phyloP scores from a whole-genome alignment of 176 grass and related monocot species.

The Ensete ventricosum region DNA sequence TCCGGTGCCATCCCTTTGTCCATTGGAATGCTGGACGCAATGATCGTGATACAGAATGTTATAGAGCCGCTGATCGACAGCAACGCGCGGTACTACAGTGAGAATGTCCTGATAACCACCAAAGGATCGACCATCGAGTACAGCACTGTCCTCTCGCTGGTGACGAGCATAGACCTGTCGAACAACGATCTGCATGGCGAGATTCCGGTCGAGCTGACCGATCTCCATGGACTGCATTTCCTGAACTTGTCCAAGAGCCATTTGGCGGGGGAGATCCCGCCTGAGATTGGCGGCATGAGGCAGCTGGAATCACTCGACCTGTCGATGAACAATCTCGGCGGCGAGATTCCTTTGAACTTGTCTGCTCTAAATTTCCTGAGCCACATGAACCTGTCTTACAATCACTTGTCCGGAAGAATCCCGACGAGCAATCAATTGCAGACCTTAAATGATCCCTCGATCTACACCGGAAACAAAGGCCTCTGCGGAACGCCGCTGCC shows the following conservation, averaged over 20 bases:
- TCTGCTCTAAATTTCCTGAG: background rate
- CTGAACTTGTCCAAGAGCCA: background rate
- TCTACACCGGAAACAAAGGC: background rate
- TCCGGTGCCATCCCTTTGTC: background rate
- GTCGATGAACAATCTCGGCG: background rate
- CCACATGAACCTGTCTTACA: background rate
- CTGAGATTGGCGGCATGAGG: background rate
- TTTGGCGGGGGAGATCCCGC: background rate
- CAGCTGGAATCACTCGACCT: constrained; percentile 6
- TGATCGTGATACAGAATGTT: background rate
- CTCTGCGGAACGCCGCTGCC: background rate
- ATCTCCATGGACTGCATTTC: background rate
- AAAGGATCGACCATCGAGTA: background rate
- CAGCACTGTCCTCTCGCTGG: background rate
- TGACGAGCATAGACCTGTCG: background rate
- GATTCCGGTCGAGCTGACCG: background rate
- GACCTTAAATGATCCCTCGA: background rate
- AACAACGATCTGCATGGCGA: background rate
- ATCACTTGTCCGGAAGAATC: constrained; percentile 2
- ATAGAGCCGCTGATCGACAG: background rate
- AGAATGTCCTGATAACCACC: background rate
- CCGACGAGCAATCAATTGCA: background rate
- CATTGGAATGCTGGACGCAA: background rate
- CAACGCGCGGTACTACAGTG: background rate
- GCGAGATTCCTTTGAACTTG: background rate